Evolutionary conservation across 495 filamentous ascomycete genomes (phyloP).

Genomic region (Aspergillus funiculosus): DNA sequence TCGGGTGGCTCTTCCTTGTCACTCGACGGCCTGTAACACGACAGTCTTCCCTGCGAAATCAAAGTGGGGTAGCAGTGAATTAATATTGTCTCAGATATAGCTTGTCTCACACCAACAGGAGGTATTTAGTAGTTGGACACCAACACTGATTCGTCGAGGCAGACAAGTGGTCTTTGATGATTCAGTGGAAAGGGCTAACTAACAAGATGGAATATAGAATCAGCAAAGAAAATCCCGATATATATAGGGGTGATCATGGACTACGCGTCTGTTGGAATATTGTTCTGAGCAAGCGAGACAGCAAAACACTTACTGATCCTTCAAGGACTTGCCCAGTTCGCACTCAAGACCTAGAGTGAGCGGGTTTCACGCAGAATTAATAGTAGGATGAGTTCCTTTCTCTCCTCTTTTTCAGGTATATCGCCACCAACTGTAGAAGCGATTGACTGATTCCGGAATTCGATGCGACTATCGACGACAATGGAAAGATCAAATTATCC

Average conservation of each 20-base stretch:
- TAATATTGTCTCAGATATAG: conserved; percentile 26
- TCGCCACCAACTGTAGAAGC: not conserved
- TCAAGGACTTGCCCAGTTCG: too few relatives aligned
- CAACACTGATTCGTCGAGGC: not conserved
- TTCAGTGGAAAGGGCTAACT: not conserved
- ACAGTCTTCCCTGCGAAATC: conserved; percentile 10
- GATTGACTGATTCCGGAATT: not conserved
- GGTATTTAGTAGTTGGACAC: conserved; percentile 7
- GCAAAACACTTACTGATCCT: not conserved
- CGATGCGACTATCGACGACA: not conserved
- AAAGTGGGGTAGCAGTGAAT: conserved; percentile 22
- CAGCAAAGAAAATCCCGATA: not conserved
- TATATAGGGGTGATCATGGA: too few relatives aligned
- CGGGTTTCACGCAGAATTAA: not conserved
- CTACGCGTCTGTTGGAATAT: too few relatives aligned
- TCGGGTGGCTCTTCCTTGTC: conserved; percentile 14
- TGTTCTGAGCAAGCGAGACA: not conserved
- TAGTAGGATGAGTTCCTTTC: not conserved
- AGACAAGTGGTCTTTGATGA: conserved; percentile 6
- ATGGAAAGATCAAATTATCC: not conserved
- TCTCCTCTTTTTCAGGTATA: not conserved
- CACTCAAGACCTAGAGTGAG: not conserved
- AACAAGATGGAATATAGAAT: not conserved
- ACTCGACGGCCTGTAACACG: conserved; percentile 20
- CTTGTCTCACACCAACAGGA: conserved; percentile 5